Evolutionary conservation across 257 asterid genomes (phyloP).

Genomic region (Marsdenia floribunda): DNA sequence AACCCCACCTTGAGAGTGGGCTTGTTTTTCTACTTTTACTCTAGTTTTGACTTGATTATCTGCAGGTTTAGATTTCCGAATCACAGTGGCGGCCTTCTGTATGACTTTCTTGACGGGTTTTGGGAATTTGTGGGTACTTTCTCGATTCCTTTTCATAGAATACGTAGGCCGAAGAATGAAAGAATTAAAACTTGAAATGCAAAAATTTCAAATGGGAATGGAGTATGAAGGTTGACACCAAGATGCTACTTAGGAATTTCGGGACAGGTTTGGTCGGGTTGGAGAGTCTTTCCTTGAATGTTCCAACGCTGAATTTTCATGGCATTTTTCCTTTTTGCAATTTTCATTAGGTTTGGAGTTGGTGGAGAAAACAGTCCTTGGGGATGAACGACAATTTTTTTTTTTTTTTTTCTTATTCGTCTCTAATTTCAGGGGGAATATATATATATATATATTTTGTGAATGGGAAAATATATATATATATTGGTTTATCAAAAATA

Average conservation of each 20-base stretch:
- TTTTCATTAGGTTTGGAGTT: background rate
- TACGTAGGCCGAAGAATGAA: background rate
- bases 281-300: background rate
- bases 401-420: too few relatives aligned
- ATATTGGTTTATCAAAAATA: too few relatives aligned
- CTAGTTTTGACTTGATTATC: slow-evolving; percentile 20
- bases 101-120: slow-evolving; percentile 22
- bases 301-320: background rate
- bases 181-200: slow-evolving; percentile 1
- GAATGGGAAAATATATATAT: too few relatives aligned
- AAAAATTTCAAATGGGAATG: slow-evolving; percentile 4
- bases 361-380: background rate
- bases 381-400: too few relatives aligned
- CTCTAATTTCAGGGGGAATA: too few relatives aligned
- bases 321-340: background rate
- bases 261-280: slow-evolving; percentile 1
- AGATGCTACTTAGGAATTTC: background rate
- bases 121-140: slow-evolving; percentile 15
- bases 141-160: slow-evolving; percentile 24
- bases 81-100: slow-evolving; percentile 11
- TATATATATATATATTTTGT: too few relatives aligned
- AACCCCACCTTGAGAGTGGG: slow-evolving; percentile 14
- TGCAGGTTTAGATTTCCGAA: slow-evolving; percentile 22
- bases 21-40: slow-evolving; percentile 13
- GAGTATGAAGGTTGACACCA: background rate